Percentiles rank a stretch among this genome's conserved stretches.
phyloP scores from a whole-genome alignment of 352 stramenopile genomes.

The Hyaloperonospora arabidopsidis region DNA sequence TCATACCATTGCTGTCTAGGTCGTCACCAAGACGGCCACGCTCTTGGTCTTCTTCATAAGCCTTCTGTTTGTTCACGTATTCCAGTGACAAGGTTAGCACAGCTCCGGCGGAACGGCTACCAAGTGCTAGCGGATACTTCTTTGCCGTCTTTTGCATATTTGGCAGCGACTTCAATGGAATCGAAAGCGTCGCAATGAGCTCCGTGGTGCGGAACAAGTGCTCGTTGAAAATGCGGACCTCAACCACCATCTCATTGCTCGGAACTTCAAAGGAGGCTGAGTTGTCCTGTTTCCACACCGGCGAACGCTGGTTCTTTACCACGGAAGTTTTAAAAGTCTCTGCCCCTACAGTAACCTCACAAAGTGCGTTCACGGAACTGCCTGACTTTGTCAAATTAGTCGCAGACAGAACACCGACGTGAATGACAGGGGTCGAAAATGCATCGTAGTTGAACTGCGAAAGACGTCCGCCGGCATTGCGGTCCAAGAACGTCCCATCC shows the following conservation, averaged over 20 bases:
- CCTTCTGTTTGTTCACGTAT: slow-evolving; percentile 82
- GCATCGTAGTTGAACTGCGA: slow-evolving; percentile 84
- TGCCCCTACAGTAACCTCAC: slow-evolving; percentile 70
- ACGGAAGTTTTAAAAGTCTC: slow-evolving; percentile 82
- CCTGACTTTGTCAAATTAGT: slow-evolving; percentile 73
- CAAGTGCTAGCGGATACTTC: slow-evolving; percentile 75
- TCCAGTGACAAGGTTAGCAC: slow-evolving; percentile 72
- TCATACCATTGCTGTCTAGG: slow-evolving; percentile 44
- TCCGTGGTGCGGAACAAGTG: slow-evolving; percentile 71
- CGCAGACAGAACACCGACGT: slow-evolving; percentile 71
- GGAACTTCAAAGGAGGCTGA: slow-evolving; percentile 72
- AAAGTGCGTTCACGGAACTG: slow-evolving; percentile 70
- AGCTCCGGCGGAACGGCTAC: slow-evolving; percentile 64
- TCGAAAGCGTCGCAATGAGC: slow-evolving; percentile 66
- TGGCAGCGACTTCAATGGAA: slow-evolving; percentile 70
- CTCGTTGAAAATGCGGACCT: slow-evolving; percentile 78
- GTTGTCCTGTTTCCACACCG: slow-evolving; percentile 84
- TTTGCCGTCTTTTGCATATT: slow-evolving; percentile 82
- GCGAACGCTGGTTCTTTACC: slow-evolving; percentile 72
- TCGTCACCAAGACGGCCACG: slow-evolving; percentile 50
- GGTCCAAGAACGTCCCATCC: slow-evolving; percentile 61
- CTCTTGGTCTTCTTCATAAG: slow-evolving; percentile 65
- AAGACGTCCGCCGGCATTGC: slow-evolving; percentile 56
- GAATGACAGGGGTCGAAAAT: slow-evolving; percentile 72
- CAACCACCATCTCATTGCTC: slow-evolving; percentile 73